These are phyloP conservation scores for Ustilago curta DNA, from an alignment of 1,284 basidiomycete species.

Conservation along the genomic window DNA sequence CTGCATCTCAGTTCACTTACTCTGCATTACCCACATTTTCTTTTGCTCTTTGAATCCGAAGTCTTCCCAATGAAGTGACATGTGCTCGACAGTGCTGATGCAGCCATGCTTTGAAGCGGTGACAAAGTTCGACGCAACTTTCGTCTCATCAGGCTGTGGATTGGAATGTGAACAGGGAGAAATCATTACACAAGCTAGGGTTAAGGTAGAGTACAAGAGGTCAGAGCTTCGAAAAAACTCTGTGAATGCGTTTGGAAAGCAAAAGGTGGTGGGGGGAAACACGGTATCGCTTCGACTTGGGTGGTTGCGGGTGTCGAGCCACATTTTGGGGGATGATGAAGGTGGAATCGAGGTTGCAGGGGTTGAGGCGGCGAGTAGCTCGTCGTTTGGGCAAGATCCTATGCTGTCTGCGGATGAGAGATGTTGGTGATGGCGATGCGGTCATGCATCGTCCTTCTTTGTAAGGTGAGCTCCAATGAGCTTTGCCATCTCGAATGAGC, in stretches of 20 bases:
- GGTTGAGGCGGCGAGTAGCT: not conserved
- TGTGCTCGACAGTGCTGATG: too few relatives aligned
- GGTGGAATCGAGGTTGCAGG: not conserved
- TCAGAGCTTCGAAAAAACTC: not conserved
- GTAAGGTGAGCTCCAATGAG: constrained; percentile 64
- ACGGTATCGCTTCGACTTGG: not conserved
- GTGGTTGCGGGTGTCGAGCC: not conserved
- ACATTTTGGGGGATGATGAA: constrained; percentile 3
- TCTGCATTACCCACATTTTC: not conserved
- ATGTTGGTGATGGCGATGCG: not conserved
- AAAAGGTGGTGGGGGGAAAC: not conserved
- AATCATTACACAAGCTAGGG: constrained; percentile 14
- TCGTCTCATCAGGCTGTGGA: too few relatives aligned
- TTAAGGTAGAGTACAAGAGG: constrained; percentile 31
- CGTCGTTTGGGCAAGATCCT: not conserved
- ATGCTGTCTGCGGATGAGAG: not conserved
- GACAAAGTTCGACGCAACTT: not conserved
- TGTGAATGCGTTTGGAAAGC: not conserved
- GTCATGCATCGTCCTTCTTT: constrained; percentile 62
- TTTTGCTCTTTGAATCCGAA: not conserved
- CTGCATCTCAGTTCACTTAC: constrained; percentile 2
- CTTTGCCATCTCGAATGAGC: constrained; percentile 69
- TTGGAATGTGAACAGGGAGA: not conserved
- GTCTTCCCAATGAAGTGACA: too few relatives aligned
- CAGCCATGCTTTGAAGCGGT: not conserved